These are phyloP conservation scores for Dalbergia oliveri DNA, from an alignment of 306 rosid species.

Conservation along the genomic window DNA sequence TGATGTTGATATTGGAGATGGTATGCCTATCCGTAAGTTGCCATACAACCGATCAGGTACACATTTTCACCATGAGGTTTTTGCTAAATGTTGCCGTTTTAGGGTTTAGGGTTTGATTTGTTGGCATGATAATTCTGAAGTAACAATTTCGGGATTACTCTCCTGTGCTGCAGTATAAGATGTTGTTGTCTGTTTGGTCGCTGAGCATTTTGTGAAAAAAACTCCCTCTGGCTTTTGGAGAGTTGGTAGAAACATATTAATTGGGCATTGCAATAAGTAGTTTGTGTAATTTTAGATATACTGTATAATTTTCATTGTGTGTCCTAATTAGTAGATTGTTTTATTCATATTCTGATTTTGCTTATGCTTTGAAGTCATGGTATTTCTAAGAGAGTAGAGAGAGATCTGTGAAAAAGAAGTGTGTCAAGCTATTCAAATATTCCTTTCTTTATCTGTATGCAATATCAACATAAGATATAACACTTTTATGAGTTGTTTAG, in stretches of 20 bases:
- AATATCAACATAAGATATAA: conserved; percentile 13
- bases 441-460: conserved; percentile 21
- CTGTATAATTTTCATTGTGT: conserved; percentile 18
- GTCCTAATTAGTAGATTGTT: conserved; percentile 14
- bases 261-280: conserved; percentile 30
- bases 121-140: conserved; percentile 9
- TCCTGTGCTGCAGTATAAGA: conserved; percentile 34
- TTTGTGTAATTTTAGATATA: not conserved
- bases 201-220: conserved; percentile 8
- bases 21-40: conserved; percentile 89
- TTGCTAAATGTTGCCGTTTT: not conserved
- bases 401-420: conserved; percentile 23
- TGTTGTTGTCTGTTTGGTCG: conserved; percentile 28
- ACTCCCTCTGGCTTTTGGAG: conserved; percentile 16
- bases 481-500: conserved; percentile 23
- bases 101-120: not conserved
- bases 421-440: conserved; percentile 26
- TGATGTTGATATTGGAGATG: conserved; percentile 98
- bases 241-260: conserved; percentile 26
- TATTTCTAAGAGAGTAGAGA: conserved; percentile 10
- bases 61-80: conserved; percentile 29
- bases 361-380: conserved; percentile 30
- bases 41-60: conserved; percentile 92
- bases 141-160: conserved; percentile 21
- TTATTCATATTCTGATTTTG: conserved; percentile 24